Conservation (phyloP, 2,329 filamentous ascomycete genomes). For the Trichoderma simmonsii region DNA sequence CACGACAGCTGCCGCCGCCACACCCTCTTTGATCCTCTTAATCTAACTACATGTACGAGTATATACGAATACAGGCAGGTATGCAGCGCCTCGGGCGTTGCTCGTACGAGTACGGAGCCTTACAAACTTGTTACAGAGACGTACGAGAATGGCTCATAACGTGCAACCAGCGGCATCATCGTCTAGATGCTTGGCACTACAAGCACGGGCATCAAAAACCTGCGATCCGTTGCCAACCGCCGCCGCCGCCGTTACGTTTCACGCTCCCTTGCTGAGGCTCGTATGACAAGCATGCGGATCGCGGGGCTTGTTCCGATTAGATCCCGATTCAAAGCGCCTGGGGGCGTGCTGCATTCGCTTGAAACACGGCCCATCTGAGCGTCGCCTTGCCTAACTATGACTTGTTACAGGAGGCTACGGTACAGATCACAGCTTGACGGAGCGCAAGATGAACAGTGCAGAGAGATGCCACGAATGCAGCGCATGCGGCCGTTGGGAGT, state of each 20-base stretch:
- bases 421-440: not conserved
- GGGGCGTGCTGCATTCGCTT: slow-evolving; percentile 8
- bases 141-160: not conserved
- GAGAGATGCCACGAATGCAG: slow-evolving; percentile 6
- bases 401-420: not conserved
- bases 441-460: not conserved
- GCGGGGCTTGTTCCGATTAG: slow-evolving; percentile 16
- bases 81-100: not conserved
- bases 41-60: not conserved
- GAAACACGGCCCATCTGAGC: not conserved
- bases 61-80: not conserved
- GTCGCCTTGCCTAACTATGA: not conserved
- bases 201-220: not conserved
- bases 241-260: not conserved
- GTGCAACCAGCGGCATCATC: not conserved
- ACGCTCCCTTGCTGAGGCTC: slow-evolving; percentile 6
- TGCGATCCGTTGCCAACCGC: slow-evolving; percentile 12
- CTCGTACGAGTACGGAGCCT: not conserved
- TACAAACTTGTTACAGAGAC: not conserved
- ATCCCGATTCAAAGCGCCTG: slow-evolving; percentile 17
- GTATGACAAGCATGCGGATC: slow-evolving; percentile 14
- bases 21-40: not conserved
- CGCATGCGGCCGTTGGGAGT: not conserved
- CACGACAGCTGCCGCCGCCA: not conserved
- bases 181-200: not conserved